A percentile compares a stretch with the other conserved stretches of the same genome.
phyloP scores from a whole-genome alignment of 2,329 filamentous ascomycete genomes.

The Neospermospora avenae region DNA sequence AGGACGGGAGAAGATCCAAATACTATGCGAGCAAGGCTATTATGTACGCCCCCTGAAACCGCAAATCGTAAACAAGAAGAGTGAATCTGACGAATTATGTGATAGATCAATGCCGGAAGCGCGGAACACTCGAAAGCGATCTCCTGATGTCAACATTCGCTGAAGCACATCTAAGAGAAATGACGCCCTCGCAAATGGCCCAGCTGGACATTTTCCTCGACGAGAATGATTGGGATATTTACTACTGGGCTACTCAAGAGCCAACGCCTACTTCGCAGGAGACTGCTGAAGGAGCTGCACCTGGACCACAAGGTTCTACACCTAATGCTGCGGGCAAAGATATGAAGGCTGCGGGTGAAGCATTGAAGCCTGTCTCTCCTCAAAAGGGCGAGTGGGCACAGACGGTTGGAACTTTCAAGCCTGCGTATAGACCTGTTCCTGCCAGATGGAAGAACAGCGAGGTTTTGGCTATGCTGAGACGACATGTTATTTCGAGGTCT shows the following conservation, averaged over 20 bases:
- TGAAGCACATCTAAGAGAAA: constrained; percentile 68
- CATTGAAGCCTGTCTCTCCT: constrained; percentile 24
- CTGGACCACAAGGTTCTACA: constrained; percentile 34
- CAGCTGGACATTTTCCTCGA: constrained; percentile 93
- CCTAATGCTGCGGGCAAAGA: constrained; percentile 22
- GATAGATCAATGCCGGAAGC: constrained; percentile 91
- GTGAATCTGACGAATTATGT: constrained; percentile 8
- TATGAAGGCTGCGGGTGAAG: constrained; percentile 14
- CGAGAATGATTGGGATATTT: constrained; percentile 99
- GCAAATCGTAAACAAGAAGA: neutral
- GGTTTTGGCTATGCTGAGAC: constrained; percentile 70
- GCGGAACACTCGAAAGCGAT: constrained; percentile 92
- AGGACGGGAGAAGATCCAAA: constrained; percentile 77
- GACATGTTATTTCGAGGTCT: constrained; percentile 73
- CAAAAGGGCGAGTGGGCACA: constrained; percentile 86
- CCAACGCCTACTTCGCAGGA: constrained; percentile 56
- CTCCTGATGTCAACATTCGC: constrained; percentile 96
- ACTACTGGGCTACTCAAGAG: constrained; percentile 98
- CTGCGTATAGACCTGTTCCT: constrained; percentile 88
- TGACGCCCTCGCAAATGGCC: constrained; percentile 69
- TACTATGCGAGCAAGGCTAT: constrained; percentile 85
- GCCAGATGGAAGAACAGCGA: constrained; percentile 79
- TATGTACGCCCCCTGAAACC: constrained; percentile 44
- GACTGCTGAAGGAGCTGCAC: constrained; percentile 50
- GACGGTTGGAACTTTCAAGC: constrained; percentile 91